A percentile compares a stretch with the other conserved stretches of the same genome.
phyloP scores from a whole-genome alignment of 108 stramenopile genomes.

The Skeletonema menzelii region DNA sequence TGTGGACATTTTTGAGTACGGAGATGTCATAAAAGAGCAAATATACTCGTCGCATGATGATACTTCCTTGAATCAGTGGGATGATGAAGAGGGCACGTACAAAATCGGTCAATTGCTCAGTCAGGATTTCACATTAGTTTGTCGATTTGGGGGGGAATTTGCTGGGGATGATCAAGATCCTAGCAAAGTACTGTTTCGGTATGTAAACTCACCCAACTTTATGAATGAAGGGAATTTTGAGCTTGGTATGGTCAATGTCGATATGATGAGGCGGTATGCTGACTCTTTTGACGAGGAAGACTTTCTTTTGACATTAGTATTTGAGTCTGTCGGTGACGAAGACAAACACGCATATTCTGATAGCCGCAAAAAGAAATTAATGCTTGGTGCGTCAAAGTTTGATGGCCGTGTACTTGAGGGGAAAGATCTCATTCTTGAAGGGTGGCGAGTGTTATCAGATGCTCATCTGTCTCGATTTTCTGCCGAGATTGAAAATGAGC shows the following conservation, averaged over 20 bases:
- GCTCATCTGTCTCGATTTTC: slow-evolving; percentile 20
- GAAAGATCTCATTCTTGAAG: slow-evolving; percentile 27
- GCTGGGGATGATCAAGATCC: slow-evolving; percentile 63
- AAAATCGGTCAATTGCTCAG: slow-evolving; percentile 54
- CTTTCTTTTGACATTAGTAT: slow-evolving; percentile 71
- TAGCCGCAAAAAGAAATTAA: neutral
- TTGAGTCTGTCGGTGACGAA: slow-evolving; percentile 44
- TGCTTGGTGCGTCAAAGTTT: slow-evolving; percentile 3
- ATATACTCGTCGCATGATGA: slow-evolving; percentile 47
- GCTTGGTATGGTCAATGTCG: slow-evolving; percentile 56
- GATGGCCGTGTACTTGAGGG: slow-evolving; percentile 24
- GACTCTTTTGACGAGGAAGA: slow-evolving; percentile 74
- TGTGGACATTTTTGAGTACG: slow-evolving; percentile 85
- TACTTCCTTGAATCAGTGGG: slow-evolving; percentile 53
- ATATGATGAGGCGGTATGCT: slow-evolving; percentile 83
- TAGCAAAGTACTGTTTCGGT: slow-evolving; percentile 84
- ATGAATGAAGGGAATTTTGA: slow-evolving; percentile 64
- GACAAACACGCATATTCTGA: neutral
- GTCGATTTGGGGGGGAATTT: slow-evolving; percentile 84
- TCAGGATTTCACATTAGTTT: slow-evolving; percentile 86
- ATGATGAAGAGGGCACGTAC: slow-evolving; percentile 74
- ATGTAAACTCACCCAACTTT: slow-evolving; percentile 79
- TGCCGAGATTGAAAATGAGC: slow-evolving; percentile 7
- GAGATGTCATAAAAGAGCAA: slow-evolving; percentile 38
- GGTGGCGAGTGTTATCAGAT: slow-evolving; percentile 43